These are phyloP conservation scores for Grosmannia penicillata DNA, from an alignment of 2,329 filamentous ascomycete genomes.

Conservation along the genomic window DNA sequence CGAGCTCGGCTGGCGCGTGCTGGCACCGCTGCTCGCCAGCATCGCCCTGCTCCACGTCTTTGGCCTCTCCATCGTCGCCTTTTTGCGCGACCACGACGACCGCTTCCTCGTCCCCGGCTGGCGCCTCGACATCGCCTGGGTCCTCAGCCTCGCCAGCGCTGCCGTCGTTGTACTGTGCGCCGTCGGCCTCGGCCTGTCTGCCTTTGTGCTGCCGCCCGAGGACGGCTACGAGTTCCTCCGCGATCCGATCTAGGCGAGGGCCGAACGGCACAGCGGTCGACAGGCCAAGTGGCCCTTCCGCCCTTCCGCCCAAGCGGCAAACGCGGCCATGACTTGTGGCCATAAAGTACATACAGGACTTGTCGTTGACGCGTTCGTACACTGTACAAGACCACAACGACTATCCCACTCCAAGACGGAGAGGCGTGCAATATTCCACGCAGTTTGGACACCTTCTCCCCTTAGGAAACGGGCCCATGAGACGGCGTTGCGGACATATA, in stretches of 20 bases:
- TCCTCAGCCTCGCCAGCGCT: slow-evolving; percentile 47
- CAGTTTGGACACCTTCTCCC: too few species aligned
- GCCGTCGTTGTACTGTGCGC: slow-evolving; percentile 36
- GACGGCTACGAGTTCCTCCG: slow-evolving; percentile 66
- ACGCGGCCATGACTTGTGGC: too few species aligned
- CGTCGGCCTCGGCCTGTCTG: slow-evolving; percentile 48
- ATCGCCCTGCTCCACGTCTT: slow-evolving; percentile 57
- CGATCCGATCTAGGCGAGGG: slow-evolving; percentile 39
- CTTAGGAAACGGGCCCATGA: too few species aligned
- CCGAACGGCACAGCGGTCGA: too few species aligned
- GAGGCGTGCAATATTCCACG: too few species aligned
- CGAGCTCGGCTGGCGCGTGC: slow-evolving; percentile 68
- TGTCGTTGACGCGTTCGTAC: too few species aligned
- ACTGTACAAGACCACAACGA: too few species aligned
- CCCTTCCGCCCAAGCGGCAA: too few species aligned
- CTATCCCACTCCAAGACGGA: too few species aligned
- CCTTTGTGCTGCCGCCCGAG: slow-evolving; percentile 59
- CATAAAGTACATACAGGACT: too few species aligned
- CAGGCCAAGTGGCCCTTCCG: too few species aligned
- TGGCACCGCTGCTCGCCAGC: slow-evolving; percentile 49
- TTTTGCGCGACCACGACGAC: slow-evolving; percentile 68
- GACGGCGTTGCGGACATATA: too few species aligned
- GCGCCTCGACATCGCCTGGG: slow-evolving; percentile 66
- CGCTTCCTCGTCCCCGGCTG: slow-evolving; percentile 71
- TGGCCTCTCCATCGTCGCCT: slow-evolving; percentile 72